A percentile compares a stretch with the other conserved stretches of the same genome.
Conservation (phyloP, 306 rosid genomes). For the Psophocarpus tetragonolobus region DNA sequence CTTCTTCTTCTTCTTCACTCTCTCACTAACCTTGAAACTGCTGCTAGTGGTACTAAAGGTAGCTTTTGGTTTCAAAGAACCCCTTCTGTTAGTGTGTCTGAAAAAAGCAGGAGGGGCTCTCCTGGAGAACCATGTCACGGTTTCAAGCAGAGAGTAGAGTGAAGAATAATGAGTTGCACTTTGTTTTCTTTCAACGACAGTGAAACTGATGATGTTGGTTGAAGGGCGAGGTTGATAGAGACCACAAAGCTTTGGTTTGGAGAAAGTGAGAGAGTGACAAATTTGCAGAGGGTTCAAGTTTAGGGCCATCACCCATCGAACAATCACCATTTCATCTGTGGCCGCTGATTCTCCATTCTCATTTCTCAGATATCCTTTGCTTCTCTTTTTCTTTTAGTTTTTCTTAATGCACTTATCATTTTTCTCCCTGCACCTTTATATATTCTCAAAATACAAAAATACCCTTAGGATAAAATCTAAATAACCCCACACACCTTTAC, state of each 20-base stretch:
- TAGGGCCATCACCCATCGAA: too few species aligned
- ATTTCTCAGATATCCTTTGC: neutral
- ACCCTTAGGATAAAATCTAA: too few species aligned
- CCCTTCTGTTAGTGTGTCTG: conserved; percentile 42
- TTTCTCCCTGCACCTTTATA: too few species aligned
- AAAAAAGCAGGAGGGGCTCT: conserved; percentile 17
- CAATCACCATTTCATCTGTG: conserved; percentile 64
- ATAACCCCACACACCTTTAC: too few species aligned
- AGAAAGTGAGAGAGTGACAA: conserved; percentile 35
- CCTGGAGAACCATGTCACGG: conserved; percentile 32
- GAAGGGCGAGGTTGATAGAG: neutral
- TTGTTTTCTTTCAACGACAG: conserved; percentile 27
- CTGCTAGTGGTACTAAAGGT: neutral
- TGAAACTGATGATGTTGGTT: conserved; percentile 28
- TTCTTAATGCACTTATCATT: too few species aligned
- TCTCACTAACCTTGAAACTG: conserved; percentile 26
- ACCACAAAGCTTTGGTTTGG: conserved; percentile 24
- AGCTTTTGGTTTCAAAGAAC: conserved; percentile 23
- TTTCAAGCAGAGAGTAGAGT: conserved; percentile 30
- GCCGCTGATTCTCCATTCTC: conserved; percentile 25
- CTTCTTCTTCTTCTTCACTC: conserved; percentile 32
- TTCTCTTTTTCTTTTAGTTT: neutral
- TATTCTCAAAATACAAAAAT: too few species aligned
- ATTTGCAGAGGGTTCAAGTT: conserved; percentile 49
- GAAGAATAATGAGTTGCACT: conserved; percentile 36